Percentiles rank a stretch among this genome's conserved stretches.
Evolutionary conservation across 2,329 filamentous ascomycete genomes (phyloP).

Genomic region (Diplodia corticola): DNA sequence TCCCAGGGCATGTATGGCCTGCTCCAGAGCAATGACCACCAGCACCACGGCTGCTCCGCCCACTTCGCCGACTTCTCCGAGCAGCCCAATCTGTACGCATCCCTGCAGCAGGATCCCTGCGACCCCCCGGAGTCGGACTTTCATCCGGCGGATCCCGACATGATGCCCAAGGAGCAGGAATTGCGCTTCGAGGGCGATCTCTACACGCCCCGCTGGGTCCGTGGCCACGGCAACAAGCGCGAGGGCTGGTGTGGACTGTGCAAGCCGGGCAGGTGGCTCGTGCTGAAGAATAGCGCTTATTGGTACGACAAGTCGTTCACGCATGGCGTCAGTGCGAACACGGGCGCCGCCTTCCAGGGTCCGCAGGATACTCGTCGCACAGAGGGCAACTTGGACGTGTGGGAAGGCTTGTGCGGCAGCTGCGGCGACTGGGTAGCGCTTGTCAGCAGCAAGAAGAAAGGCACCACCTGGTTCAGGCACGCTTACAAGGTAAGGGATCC

Average conservation of each 20-base stretch:
- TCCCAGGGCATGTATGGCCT: conserved; percentile 73
- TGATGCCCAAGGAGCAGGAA: conserved; percentile 73
- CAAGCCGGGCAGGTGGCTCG: conserved; percentile 81
- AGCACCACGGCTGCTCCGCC: conserved; percentile 59
- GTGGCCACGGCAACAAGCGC: conserved; percentile 82
- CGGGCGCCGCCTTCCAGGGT: conserved; percentile 74
- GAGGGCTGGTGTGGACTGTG: conserved; percentile 90
- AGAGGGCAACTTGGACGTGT: conserved; percentile 78
- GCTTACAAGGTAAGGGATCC: conserved; percentile 69
- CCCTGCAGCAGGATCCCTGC: conserved; percentile 70
- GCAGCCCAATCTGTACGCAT: conserved; percentile 74
- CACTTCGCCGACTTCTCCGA: conserved; percentile 74
- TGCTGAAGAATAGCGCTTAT: conserved; percentile 86
- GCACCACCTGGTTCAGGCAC: conserved; percentile 89
- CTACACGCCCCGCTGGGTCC: conserved; percentile 81
- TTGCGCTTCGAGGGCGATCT: conserved; percentile 77
- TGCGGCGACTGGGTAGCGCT: conserved; percentile 80
- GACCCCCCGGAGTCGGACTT: conserved; percentile 78
- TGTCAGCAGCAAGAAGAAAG: conserved; percentile 85
- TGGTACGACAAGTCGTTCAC: conserved; percentile 94
- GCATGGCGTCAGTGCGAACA: conserved; percentile 81
- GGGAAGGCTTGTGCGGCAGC: conserved; percentile 76
- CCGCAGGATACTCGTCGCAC: conserved; percentile 74
- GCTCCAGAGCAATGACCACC: conserved; percentile 72
- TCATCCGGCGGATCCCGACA: conserved; percentile 73